phyloP scores from a whole-genome alignment of 306 rosid genomes.

The Rosa lucieae region DNA sequence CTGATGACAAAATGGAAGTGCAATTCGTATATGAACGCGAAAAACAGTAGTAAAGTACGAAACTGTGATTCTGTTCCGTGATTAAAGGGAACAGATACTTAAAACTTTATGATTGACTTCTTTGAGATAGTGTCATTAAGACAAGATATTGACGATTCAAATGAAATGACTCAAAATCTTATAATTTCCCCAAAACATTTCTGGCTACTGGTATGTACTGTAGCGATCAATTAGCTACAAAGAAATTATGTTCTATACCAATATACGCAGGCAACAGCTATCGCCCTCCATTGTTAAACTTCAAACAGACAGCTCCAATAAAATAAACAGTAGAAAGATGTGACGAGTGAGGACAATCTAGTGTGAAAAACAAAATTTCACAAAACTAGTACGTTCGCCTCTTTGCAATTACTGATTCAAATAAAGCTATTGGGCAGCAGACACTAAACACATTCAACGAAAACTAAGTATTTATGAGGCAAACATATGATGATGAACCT shows the following conservation, averaged over 20 bases:
- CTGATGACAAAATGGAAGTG: constrained; percentile 1
- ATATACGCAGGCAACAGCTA: background rate
- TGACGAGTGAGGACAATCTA: background rate
- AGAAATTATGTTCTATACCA: background rate
- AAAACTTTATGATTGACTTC: background rate
- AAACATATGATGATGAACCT: background rate
- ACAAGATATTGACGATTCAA: background rate
- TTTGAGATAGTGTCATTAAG: background rate
- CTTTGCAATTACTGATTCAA: background rate
- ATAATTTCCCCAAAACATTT: background rate
- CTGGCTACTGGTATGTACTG: background rate
- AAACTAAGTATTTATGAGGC: background rate
- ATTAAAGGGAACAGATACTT: background rate
- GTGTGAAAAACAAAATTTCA: background rate
- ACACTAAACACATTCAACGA: background rate
- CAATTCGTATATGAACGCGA: constrained; percentile 8
- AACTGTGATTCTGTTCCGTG: background rate
- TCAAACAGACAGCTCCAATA: background rate
- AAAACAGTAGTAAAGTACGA: background rate
- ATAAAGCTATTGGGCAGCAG: background rate
- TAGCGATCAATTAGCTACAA: background rate
- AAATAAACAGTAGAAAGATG: background rate
- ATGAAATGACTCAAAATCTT: background rate
- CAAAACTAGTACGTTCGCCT: background rate
- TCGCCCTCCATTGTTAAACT: background rate